phyloP scores from a whole-genome alignment of 495 filamentous ascomycete genomes.

The Penicillium cosmopolitanum region DNA sequence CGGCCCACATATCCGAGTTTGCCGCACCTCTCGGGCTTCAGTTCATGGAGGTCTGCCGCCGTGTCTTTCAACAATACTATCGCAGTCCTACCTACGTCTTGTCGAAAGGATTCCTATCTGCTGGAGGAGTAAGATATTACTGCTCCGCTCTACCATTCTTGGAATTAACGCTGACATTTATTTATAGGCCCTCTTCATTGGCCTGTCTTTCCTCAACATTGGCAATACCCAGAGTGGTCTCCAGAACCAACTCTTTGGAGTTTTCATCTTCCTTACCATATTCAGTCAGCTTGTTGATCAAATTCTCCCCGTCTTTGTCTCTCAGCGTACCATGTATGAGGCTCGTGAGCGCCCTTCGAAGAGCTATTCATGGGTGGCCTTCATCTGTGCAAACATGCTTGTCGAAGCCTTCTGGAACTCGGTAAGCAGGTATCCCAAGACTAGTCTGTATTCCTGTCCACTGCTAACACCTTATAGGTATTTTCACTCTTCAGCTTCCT shows the following conservation, averaged over 20 bases:
- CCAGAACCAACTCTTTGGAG: constrained; percentile 88
- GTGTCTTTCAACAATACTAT: constrained; percentile 63
- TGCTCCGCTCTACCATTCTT: no score
- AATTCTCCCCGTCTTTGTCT: constrained; percentile 72
- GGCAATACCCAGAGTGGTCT: constrained; percentile 81
- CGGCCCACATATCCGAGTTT: no score
- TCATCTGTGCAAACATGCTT: constrained; percentile 69
- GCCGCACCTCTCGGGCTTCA: constrained; percentile 62
- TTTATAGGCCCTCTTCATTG: constrained; percentile 83
- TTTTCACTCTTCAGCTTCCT: constrained; percentile 65
- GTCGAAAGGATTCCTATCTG: no score
- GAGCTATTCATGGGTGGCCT: constrained; percentile 76
- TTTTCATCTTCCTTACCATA: constrained; percentile 86
- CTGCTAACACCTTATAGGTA: constrained; percentile 62
- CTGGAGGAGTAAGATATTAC: no score
- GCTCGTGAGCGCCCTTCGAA: constrained; percentile 73
- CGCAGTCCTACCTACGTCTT: constrained; percentile 62
- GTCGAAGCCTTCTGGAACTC: constrained; percentile 77
- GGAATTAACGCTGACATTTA: no score
- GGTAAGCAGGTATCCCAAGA: no score
- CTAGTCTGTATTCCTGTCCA: no score
- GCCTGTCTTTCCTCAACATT: constrained; percentile 86
- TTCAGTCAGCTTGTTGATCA: constrained; percentile 81
- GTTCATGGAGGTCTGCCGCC: constrained; percentile 52
- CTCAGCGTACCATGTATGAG: constrained; percentile 69